Percentiles rank a stretch among this genome's conserved stretches.
These are phyloP conservation scores for Choiromyces venosus DNA, from an alignment of 495 filamentous ascomycete species.

Conservation along the genomic window DNA sequence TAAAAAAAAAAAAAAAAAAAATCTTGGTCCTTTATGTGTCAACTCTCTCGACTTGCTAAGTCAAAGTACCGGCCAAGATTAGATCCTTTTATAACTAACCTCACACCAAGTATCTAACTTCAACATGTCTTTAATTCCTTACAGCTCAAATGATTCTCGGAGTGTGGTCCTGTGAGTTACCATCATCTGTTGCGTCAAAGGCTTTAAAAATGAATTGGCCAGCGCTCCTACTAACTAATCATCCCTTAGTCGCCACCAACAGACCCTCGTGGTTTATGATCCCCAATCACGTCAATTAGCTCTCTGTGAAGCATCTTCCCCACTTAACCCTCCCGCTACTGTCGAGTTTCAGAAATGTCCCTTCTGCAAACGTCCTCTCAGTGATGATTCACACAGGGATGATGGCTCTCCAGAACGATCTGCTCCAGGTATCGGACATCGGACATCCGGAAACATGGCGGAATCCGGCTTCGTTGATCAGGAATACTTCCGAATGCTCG, in stretches of 20 bases:
- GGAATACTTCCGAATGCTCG: constrained; percentile 90
- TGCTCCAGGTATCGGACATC: constrained; percentile 39
- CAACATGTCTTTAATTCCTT: constrained; percentile 61
- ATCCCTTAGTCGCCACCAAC: constrained; percentile 71
- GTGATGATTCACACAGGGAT: constrained; percentile 50
- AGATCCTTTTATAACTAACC: background rate
- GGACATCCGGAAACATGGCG: constrained; percentile 13
- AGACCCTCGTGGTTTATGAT: constrained; percentile 87
- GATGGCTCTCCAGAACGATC: constrained; percentile 46
- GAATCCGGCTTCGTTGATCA: constrained; percentile 74
- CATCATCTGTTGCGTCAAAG: background rate
- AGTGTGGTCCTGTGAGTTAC: constrained; percentile 59
- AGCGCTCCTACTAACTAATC: constrained; percentile 6
- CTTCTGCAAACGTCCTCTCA: constrained; percentile 77
- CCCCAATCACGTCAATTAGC: constrained; percentile 76
- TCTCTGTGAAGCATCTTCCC: constrained; percentile 57
- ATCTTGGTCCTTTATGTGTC: background rate
- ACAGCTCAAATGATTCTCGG: constrained; percentile 55
- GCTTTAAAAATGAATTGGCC: background rate
- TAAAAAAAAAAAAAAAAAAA: background rate
- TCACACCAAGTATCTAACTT: background rate
- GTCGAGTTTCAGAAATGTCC: constrained; percentile 61
- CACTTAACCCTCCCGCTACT: constrained; percentile 43
- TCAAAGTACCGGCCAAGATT: background rate
- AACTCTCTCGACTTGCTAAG: background rate